These are phyloP conservation scores for Diutina ranongensis DNA, from an alignment of 1,139 yeast genomes.

Conservation along the genomic window DNA sequence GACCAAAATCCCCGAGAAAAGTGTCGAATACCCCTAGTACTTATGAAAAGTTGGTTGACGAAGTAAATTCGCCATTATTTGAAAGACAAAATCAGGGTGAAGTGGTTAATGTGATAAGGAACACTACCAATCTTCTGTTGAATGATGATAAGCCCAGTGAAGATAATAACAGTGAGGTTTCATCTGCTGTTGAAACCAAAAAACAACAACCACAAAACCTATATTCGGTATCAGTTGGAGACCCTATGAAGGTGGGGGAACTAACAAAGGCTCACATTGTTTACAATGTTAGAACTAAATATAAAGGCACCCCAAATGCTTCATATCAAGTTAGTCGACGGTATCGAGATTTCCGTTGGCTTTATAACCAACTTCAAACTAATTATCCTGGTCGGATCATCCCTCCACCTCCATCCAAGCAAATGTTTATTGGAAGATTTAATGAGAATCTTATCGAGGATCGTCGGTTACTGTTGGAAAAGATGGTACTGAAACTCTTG, in stretches of 20 bases:
- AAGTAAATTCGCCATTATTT: slow-evolving; percentile 2
- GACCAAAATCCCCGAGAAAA: background rate
- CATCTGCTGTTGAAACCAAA: slow-evolving; percentile 6
- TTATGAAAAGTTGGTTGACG: slow-evolving; percentile 1
- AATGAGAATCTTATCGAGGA: slow-evolving; percentile 82
- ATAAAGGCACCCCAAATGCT: slow-evolving; percentile 21
- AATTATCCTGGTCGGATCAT: slow-evolving; percentile 85
- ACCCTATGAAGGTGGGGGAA: slow-evolving; percentile 89
- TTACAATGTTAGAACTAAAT: slow-evolving; percentile 58
- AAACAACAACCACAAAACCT: slow-evolving; percentile 11
- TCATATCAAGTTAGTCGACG: slow-evolving; percentile 51
- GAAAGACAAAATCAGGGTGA: background rate
- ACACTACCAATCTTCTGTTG: too few relatives aligned
- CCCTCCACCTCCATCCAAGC: slow-evolving; percentile 97
- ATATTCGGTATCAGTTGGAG: slow-evolving; percentile 69
- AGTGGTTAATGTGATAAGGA: too few relatives aligned
- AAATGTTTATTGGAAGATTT: slow-evolving; percentile 73
- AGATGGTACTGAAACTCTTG: slow-evolving; percentile 62
- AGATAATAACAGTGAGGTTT: too few relatives aligned
- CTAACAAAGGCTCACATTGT: slow-evolving; percentile 82
- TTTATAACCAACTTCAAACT: slow-evolving; percentile 75
- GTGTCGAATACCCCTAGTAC: background rate
- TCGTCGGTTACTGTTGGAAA: slow-evolving; percentile 77
- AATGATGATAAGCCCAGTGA: slow-evolving; percentile 5
- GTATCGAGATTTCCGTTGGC: slow-evolving; percentile 77